Evolutionary conservation across 2,329 filamentous ascomycete species (phyloP).

Genomic region (Hirsutella thompsonii): DNA sequence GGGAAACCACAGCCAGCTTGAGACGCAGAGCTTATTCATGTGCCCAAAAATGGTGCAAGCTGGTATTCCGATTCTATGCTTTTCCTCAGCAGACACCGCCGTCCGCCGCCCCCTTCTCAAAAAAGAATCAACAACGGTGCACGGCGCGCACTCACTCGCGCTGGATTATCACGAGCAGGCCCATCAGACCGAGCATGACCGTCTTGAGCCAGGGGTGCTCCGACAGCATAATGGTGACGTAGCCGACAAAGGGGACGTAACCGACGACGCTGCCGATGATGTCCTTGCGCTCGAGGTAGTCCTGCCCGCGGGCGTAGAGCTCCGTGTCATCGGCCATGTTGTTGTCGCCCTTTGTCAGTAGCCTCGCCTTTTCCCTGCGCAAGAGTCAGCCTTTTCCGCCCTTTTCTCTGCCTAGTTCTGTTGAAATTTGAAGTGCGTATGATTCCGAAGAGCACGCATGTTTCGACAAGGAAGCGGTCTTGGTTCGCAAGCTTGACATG

Average conservation of each 20-base stretch:
- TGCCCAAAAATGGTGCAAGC: too few relatives aligned
- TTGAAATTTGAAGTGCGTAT: too few relatives aligned
- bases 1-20: too few relatives aligned
- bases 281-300: slow-evolving; percentile 74
- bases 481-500: not conserved
- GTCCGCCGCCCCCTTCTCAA: too few relatives aligned
- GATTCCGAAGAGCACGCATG: too few relatives aligned
- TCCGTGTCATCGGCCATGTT: slow-evolving; percentile 90
- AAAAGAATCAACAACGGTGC: too few relatives aligned
- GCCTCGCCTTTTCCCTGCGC: slow-evolving; percentile 42
- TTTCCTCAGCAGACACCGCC: too few relatives aligned
- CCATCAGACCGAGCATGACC: slow-evolving; percentile 89
- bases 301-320: slow-evolving; percentile 69
- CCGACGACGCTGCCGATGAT: slow-evolving; percentile 87
- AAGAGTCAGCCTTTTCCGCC: slow-evolving; percentile 4
- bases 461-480: too few relatives aligned
- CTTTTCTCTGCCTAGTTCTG: too few relatives aligned
- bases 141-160: slow-evolving; percentile 51
- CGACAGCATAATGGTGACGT: slow-evolving; percentile 89
- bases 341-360: slow-evolving; percentile 97
- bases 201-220: slow-evolving; percentile 98
- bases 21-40: too few relatives aligned
- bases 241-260: slow-evolving; percentile 90
- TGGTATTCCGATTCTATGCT: too few relatives aligned
- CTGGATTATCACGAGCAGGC: slow-evolving; percentile 82